A percentile compares a stretch with the other conserved stretches of the same genome.
These are phyloP conservation scores for Aspergillus sp. DNA, from an alignment of 2,329 filamentous ascomycete genomes.

Conservation along the genomic window DNA sequence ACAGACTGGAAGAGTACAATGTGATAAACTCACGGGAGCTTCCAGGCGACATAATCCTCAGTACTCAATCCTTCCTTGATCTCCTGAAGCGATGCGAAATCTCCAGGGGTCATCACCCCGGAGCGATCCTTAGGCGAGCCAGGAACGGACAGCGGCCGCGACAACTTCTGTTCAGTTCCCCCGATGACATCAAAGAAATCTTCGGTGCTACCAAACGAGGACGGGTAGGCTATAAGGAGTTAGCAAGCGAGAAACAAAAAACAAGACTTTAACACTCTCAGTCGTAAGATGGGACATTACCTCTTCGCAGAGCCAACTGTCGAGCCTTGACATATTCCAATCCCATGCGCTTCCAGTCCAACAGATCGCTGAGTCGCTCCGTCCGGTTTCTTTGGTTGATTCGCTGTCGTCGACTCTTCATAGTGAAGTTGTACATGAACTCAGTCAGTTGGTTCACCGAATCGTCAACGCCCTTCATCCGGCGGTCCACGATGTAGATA, in stretches of 20 bases:
- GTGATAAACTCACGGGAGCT: conserved; percentile 76
- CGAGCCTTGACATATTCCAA: conserved; percentile 98
- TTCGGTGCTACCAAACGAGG: conserved; percentile 73
- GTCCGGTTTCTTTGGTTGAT: conserved; percentile 99
- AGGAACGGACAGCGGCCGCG: conserved; percentile 87
- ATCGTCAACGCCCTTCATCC: conserved; percentile 93
- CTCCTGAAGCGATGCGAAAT: conserved; percentile 95
- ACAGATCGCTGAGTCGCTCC: conserved; percentile 86
- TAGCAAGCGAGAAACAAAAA: conserved; percentile 6
- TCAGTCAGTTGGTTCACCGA: conserved; percentile 92
- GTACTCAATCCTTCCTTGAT: conserved; percentile 89
- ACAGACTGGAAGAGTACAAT: background rate
- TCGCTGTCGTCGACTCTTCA: conserved; percentile 90
- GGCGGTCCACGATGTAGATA: conserved; percentile 97
- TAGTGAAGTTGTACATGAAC: conserved; percentile 90
- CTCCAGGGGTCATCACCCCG: conserved; percentile 98
- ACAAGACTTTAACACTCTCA: no score
- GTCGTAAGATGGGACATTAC: conserved; percentile 25
- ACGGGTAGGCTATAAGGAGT: conserved; percentile 68
- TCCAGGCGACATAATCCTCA: conserved; percentile 98
- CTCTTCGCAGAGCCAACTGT: conserved; percentile 81
- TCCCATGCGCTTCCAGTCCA: conserved; percentile 99
- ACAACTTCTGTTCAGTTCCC: conserved; percentile 91
- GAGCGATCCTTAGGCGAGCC: conserved; percentile 86
- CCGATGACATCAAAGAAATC: conserved; percentile 89